Percentiles rank a stretch among this genome's conserved stretches.
phyloP scores from a whole-genome alignment of 2,329 filamentous ascomycete genomes.

The Graphium sp. region DNA sequence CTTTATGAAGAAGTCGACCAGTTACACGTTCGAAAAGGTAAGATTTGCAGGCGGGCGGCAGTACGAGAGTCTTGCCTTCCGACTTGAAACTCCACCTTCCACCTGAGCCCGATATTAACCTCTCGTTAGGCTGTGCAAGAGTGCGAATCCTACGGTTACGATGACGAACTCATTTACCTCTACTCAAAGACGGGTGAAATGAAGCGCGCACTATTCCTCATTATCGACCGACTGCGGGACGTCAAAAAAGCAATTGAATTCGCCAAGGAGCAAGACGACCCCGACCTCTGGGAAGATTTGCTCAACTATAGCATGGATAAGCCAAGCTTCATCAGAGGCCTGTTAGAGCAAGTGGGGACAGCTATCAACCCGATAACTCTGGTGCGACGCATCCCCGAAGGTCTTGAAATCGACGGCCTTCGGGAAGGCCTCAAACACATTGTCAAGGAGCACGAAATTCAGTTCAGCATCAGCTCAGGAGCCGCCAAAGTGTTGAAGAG shows the following conservation, averaged over 20 bases:
- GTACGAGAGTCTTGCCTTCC: neutral
- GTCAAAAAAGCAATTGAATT: slow-evolving; percentile 89
- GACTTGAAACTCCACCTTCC: neutral
- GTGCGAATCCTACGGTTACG: slow-evolving; percentile 67
- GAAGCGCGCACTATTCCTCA: slow-evolving; percentile 78
- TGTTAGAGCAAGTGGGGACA: slow-evolving; percentile 88
- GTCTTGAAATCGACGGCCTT: slow-evolving; percentile 80
- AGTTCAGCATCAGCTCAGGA: slow-evolving; percentile 79
- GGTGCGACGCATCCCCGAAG: slow-evolving; percentile 79
- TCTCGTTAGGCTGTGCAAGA: slow-evolving; percentile 44
- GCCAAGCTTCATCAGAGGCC: slow-evolving; percentile 77
- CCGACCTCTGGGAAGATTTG: slow-evolving; percentile 87
- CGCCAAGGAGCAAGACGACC: slow-evolving; percentile 82
- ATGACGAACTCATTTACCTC: slow-evolving; percentile 87
- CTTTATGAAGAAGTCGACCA: slow-evolving; percentile 69
- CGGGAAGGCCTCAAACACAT: slow-evolving; percentile 78
- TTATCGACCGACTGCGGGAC: slow-evolving; percentile 83
- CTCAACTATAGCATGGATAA: slow-evolving; percentile 97
- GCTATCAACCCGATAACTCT: slow-evolving; percentile 84
- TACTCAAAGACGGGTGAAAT: slow-evolving; percentile 91
- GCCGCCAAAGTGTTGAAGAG: slow-evolving; percentile 75
- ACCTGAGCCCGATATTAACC: neutral
- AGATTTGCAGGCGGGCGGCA: no score
- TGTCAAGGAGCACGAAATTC: slow-evolving; percentile 90
- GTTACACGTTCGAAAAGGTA: slow-evolving; percentile 71